Evolutionary conservation across 1,284 basidiomycete species (phyloP).

Genomic region (Paramarasmius palmivorus): DNA sequence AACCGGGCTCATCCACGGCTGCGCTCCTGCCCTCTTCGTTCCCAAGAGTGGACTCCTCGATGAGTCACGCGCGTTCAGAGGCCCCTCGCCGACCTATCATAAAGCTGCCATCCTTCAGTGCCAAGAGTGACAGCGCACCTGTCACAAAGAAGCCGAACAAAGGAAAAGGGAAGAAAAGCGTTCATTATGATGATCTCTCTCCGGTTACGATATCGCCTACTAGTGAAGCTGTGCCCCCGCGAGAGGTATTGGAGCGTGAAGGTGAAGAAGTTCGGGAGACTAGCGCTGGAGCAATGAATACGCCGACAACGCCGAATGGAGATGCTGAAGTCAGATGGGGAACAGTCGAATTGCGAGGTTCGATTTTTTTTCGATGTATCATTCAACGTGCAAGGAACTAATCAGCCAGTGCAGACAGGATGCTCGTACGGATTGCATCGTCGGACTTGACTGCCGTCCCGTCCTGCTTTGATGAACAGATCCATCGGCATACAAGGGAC

Average conservation of each 20-base stretch:
- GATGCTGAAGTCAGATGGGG: slow-evolving; percentile 33
- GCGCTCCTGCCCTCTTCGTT: slow-evolving; percentile 18
- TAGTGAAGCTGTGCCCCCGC: slow-evolving; percentile 47
- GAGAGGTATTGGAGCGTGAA: slow-evolving; percentile 58
- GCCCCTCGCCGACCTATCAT: slow-evolving; percentile 22
- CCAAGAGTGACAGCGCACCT: slow-evolving; percentile 22
- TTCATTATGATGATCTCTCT: slow-evolving; percentile 40
- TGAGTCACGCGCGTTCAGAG: slow-evolving; percentile 21
- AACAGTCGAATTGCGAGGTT: slow-evolving; percentile 66
- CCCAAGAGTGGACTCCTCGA: slow-evolving; percentile 14
- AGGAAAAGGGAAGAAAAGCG: slow-evolving; percentile 33
- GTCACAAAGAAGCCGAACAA: slow-evolving; percentile 21
- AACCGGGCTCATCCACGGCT: slow-evolving; percentile 20
- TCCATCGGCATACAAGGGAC: slow-evolving; percentile 60
- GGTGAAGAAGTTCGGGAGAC: slow-evolving; percentile 52
- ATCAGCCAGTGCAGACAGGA: slow-evolving; percentile 60
- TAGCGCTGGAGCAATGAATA: slow-evolving; percentile 58
- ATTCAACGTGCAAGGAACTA: slow-evolving; percentile 5
- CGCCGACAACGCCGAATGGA: slow-evolving; percentile 14
- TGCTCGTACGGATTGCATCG: slow-evolving; percentile 77
- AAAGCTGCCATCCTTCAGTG: slow-evolving; percentile 18
- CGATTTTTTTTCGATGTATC: slow-evolving; percentile 11
- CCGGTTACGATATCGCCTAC: slow-evolving; percentile 23
- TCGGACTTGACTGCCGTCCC: slow-evolving; percentile 54
- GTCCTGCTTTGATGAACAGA: slow-evolving; percentile 64